Evolutionary conservation across 768 basidiomycete species (phyloP).

Genomic region (Leccinum arenicola): DNA sequence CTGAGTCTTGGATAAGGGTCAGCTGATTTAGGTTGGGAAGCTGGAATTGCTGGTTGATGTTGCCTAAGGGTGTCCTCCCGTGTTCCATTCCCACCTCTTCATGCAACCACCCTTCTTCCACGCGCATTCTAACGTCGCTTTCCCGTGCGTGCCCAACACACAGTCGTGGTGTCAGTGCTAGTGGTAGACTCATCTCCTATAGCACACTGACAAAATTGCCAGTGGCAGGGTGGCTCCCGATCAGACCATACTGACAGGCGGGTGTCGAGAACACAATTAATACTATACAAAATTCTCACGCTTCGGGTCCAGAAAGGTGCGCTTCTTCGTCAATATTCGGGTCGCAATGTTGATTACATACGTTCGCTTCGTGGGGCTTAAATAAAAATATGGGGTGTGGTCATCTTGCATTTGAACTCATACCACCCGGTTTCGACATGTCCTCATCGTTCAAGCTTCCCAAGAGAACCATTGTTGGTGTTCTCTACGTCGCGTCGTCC

Average conservation of each 20-base stretch:
- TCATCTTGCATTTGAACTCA: background rate
- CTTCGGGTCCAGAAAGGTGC: no score
- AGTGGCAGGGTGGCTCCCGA: background rate
- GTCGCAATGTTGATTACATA: background rate
- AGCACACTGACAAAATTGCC: background rate
- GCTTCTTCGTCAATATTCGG: no score
- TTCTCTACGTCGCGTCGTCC: constrained; percentile 13
- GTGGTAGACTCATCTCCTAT: background rate
- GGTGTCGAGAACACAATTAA: no score
- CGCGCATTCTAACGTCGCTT: background rate
- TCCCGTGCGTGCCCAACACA: background rate
- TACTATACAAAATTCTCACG: no score
- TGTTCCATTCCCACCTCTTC: background rate
- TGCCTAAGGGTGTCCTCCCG: background rate
- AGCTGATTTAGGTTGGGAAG: background rate
- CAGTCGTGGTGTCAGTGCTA: background rate
- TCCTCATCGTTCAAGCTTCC: constrained; percentile 6
- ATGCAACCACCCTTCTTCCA: background rate
- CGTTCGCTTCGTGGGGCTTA: constrained; percentile 1
- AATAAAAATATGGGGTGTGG: constrained; percentile 18
- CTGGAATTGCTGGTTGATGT: background rate
- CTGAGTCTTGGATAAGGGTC: background rate
- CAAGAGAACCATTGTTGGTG: background rate
- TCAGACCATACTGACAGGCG: background rate
- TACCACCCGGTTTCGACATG: constrained; percentile 9